Evolutionary conservation across 495 filamentous ascomycete genomes (phyloP), one percentile per base, ranked within the genome.

Genomic region (Emericellopsis terricola): DNA sequence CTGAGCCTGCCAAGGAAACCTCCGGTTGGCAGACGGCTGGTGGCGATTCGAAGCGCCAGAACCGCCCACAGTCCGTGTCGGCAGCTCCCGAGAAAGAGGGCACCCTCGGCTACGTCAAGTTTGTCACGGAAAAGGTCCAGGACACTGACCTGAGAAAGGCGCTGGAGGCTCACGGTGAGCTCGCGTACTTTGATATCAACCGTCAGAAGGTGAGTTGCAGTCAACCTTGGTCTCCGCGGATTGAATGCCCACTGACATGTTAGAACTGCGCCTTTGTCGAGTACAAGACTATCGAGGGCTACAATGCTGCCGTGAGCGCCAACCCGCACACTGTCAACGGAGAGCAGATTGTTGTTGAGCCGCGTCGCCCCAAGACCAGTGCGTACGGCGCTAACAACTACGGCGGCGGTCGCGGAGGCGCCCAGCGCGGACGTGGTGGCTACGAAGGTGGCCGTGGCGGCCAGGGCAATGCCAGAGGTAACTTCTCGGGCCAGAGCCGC

Each of bases 181-280:
- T 96, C 27, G 69, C 68, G 34, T 83, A 85, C 53, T 81, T 91
- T 41, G 91, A 96, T 46, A 76, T 97, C 52, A 86, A 71, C 56
- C 81, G 83, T 34, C 55, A 57, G 34, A 96, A 91, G 83, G 87
- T 94, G 69, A 45, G 71, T 44, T 32, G 34, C 21, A 16, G 34
- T 10, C 19, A 14, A 15, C 34, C 19, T 29, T 4, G 4, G 19
- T 37, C 4, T 28, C 10, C 26, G 21, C 37, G 34, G 37, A 32
- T 37, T 29, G 21, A 33, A 16, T 15, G 16, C 17, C 14, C 34
- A 30, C 48, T 51, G 47, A 62, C 44, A 36, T 19, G 37, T 18
- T 45, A 94, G 91, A 94, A 85, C 62, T 94, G 84, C 48, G 91
- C 89, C 18, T 94, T 94, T 50, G 80, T 94, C 40, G 91, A 97